Evolutionary conservation across 1,139 yeast species (phyloP), one percentile per base, ranked within the genome.

Genomic region (Lodderomyces orthopsilosis): DNA sequence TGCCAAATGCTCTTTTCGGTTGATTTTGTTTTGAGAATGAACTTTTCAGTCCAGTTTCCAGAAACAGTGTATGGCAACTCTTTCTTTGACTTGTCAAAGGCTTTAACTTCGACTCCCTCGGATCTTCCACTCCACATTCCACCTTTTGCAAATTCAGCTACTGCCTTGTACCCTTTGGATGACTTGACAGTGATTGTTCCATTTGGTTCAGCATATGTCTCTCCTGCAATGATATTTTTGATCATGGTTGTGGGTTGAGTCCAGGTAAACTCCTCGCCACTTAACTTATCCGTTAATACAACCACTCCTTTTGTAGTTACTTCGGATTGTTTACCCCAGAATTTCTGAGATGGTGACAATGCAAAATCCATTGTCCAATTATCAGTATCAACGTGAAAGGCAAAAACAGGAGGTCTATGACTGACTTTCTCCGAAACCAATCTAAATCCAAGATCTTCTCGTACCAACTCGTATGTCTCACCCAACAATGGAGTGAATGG

Each of bases 321-420:
- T 61, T 93, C 98, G 12, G 89, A 81, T 35, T 90, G 84, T 64
- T 93, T 93, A 42, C 98, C 98, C 95, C 97, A 93, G 56, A 88
- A 89, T 61, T 89, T 90, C 56, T 91, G 97, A 24, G 80, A 77
- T 0, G 98, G 98, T 26, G 83, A 74, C 2, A 94, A 81, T 10
- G 86, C 76, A 59, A 82, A 88, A 38, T 77, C 75, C 41, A 89
- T 68, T n/a, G 79, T 78, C 98, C 98, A 93, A 24, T 74, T 65
- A 9, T 67, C 63, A 17, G 88, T 73, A 48, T 91, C 96, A 5
- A 81, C 89, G 57, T 79, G 83, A 34, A 84, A 72, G 1, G 96
- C 96, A 68, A 88, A 81, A 1, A 88, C 78, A 17, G 85, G 88
- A 2, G 97, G 96, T 42, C 86, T 76, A 56, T 90, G 96, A 38